A percentile compares a stretch with the other conserved stretches of the same genome.
These are phyloP conservation scores for Rhynchospora breviuscula DNA, from an alignment of 176 grass and related monocot genomes.

Conservation along the genomic window DNA sequence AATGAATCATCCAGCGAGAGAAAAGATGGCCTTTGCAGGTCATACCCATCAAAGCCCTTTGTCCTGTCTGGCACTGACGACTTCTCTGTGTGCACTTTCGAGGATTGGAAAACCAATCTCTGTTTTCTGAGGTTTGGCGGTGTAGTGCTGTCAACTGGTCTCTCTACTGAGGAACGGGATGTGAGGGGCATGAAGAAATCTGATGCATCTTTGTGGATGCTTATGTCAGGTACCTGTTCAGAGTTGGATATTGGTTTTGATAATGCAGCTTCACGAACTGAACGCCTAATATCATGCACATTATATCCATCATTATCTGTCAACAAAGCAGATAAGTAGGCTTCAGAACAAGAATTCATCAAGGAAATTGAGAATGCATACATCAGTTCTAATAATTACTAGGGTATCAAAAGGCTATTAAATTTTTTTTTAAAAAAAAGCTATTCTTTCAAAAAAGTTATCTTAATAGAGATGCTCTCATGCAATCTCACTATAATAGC, in stretches of 20 bases:
- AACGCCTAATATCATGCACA: constrained; percentile 64
- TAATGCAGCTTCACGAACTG: constrained; percentile 90
- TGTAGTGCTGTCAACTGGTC: constrained; percentile 34
- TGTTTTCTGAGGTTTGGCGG: constrained; percentile 49
- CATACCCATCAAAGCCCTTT: constrained; percentile 39
- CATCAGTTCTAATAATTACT: neutral
- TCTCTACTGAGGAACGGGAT: constrained; percentile 40
- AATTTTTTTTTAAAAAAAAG: neutral
- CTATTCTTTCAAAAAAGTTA: constrained; percentile 19
- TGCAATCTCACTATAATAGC: neutral
- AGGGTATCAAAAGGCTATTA: constrained; percentile 1
- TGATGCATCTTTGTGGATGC: constrained; percentile 55
- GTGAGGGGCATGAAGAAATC: constrained; percentile 85
- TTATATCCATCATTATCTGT: constrained; percentile 52
- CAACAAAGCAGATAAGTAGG: constrained; percentile 25
- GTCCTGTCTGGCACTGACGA: constrained; percentile 31
- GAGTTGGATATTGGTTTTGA: constrained; percentile 51
- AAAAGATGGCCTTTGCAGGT: constrained; percentile 32
- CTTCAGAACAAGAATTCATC: neutral
- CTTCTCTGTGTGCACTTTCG: constrained; percentile 36
- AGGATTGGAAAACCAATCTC: constrained; percentile 31
- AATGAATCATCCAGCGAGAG: constrained; percentile 61
- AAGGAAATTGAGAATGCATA: neutral
- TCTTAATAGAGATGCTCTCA: neutral
- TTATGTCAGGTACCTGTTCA: constrained; percentile 49